Base-by-base conservation (phyloP, 768 basidiomycete species). In the Leccinum sublutescens region DNA sequence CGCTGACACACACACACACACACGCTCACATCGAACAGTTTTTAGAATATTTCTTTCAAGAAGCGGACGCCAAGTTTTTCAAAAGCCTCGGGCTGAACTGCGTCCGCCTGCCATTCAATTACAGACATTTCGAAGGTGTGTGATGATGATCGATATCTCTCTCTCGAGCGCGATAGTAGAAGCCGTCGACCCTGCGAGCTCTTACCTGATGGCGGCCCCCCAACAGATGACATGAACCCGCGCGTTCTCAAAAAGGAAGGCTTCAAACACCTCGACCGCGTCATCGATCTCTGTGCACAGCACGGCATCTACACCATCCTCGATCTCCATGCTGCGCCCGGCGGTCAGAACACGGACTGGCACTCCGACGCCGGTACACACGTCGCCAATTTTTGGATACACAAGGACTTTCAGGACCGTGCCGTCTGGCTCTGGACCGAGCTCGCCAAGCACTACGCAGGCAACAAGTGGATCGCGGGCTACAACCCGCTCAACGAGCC, bases 401-500 rank as follows among this genome's bases (percentile, higher is more conserved):
- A 93, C 79, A 91, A 85, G 63, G 90, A 93, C 71, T 89, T 91
- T 79, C 91, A 92, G 70, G 88, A 93, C 72, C 84, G 91, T 2
- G 73, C 80, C 10, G 71, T 91, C 54, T 86, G 86, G 85, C 81
- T 94, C 43, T 93, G 92, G 91, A 80, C 79, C 38, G 77, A 89
- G 66, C 78, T 93, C 34, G 88, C 91, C 1, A 78, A 77, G 66
- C 89, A 89, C 71, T 92, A 93, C 79, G 85, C 80, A 62, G 80
- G 77, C 58, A 89, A 93, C 72, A 79, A 83, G 61, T 92, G 91
- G 91, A 85, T 93, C 59, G 91, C 90, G 2, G 89, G 91, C 17
- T 94, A 90, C 75, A 93, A 93, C 73, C 88, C 86, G 4, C 77
- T 94, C 50, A 95, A 93, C 80, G 91, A 94, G 74, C 86, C 74